phyloP scores from a whole-genome alignment of 495 filamentous ascomycete genomes.

The Ramalina intermedia region DNA sequence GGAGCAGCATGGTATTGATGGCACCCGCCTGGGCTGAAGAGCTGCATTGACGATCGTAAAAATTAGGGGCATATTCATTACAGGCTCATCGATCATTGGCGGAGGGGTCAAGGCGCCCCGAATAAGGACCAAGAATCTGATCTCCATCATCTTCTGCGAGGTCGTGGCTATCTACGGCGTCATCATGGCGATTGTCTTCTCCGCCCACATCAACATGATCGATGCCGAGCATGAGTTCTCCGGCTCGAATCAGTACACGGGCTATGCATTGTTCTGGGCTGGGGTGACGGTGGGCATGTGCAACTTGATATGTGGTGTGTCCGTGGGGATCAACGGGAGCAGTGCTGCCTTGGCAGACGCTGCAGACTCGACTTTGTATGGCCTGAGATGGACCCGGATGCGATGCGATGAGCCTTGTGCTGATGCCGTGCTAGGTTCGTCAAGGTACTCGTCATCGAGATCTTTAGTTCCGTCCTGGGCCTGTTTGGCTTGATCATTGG shows the following conservation, averaged over 20 bases:
- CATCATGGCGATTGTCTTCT: conserved; percentile 98
- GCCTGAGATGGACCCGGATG: conserved; percentile 22
- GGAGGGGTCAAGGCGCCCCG: conserved; percentile 90
- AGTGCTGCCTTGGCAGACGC: conserved; percentile 94
- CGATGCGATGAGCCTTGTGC: conserved; percentile 1
- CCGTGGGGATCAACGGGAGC: conserved; percentile 95
- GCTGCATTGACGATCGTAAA: not conserved
- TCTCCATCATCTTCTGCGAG: conserved; percentile 99
- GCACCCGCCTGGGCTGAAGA: not conserved
- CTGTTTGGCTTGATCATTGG: conserved; percentile 97
- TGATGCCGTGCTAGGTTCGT: conserved; percentile 60
- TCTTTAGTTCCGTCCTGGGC: conserved; percentile 95
- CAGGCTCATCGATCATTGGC: conserved; percentile 94
- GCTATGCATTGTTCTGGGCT: conserved; percentile 90
- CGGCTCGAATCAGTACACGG: conserved; percentile 75
- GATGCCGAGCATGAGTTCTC: conserved; percentile 39
- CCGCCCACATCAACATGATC: conserved; percentile 57
- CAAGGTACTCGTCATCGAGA: conserved; percentile 97
- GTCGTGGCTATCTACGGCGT: conserved; percentile 99
- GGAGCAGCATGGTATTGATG: conserved; percentile 87
- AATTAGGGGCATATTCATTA: conserved; percentile 92
- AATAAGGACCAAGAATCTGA: conserved; percentile 97
- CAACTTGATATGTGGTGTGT: conserved; percentile 90
- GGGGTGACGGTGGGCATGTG: conserved; percentile 88
- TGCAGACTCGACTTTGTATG: conserved; percentile 71